Conservation (phyloP, 768 basidiomycete species). For the Symmetrospora coprosmae region DNA sequence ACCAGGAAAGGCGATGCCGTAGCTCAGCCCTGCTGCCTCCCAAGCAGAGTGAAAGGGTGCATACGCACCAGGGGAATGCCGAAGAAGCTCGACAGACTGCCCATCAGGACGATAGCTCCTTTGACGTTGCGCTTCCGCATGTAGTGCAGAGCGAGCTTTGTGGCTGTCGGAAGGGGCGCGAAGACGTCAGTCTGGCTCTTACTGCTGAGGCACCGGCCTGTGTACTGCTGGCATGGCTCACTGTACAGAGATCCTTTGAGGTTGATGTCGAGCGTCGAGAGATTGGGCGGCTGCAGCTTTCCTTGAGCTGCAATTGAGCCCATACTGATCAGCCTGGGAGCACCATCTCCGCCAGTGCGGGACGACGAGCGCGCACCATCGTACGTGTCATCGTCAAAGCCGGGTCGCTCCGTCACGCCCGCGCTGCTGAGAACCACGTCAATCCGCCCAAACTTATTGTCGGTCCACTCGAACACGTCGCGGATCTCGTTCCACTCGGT, state of each 20-base stretch:
- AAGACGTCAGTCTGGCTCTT: too few relatives aligned
- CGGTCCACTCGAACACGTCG: not conserved
- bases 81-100: slow-evolving; percentile 6
- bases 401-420: slow-evolving; percentile 6
- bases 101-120: slow-evolving; percentile 6
- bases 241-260: slow-evolving; percentile 10
- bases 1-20: too few relatives aligned
- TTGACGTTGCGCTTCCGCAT: slow-evolving; percentile 3
- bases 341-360: too few relatives aligned
- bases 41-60: not conserved
- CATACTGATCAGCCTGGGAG: too few relatives aligned
- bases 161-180: not conserved
- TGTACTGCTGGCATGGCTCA: too few relatives aligned
- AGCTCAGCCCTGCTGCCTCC: not conserved
- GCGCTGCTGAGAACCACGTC: slow-evolving; percentile 1
- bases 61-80: not conserved
- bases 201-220: too few relatives aligned
- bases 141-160: slow-evolving; percentile 3
- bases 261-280: slow-evolving; percentile 5
- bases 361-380: not conserved
- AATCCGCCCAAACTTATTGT: slow-evolving; percentile 6
- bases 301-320: slow-evolving; percentile 2
- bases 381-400: slow-evolving; percentile 2
- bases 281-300: not conserved
- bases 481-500: not conserved